Evolutionary conservation across 768 basidiomycete species (phyloP), one percentile per base, ranked within the genome.

Genomic region (Exsudoporus frostii): DNA sequence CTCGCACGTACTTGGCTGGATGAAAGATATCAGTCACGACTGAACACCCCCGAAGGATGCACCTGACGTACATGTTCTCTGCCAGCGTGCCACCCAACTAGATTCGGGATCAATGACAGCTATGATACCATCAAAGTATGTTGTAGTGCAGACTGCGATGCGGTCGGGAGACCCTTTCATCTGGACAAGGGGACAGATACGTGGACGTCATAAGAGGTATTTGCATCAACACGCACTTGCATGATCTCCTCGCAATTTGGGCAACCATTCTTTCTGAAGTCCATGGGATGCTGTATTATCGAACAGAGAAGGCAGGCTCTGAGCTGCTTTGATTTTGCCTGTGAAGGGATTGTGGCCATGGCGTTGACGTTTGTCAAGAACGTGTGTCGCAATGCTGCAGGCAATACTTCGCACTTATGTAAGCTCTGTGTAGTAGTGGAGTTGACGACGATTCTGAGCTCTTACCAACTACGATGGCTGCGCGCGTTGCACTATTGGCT

Each of bases 21-120:
- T 34, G 44, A 44, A 32, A 45, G 25, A 33, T 13, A 15, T 59
- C 27, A 57, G 45, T 22, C 13, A 52, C n/a, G 34, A 38, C 47
- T 45, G 38, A 45, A 22, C 40, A 38, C 47, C 29, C 24, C 40
- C 47, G 25, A 55, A 22, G 22, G 29, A 19, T n/a, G 10, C 14
- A 20, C 42, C 50, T 29, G 38, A 79, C 87, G 57, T 61, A 95
- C 96, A 84, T 60, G 88, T 92, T 67, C 96, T 75, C 71, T 99
- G 95, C 94, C 95, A 99, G 60, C 90, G 82, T 7, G 91, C 90
- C 7, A 98, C 94, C 97, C 97, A 99, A 67, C 91, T 93, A 44
- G 80, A 79, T 60, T 90, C 85, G 2, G 95, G 88, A 62, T 90
- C 83, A 40, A 93, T 84, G 43, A 93, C 82, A 0, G 94, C 83